A percentile compares a stretch with the other conserved stretches of the same genome.
These are phyloP conservation scores for Sugiyamaella japonica DNA, from an alignment of 1,139 yeast species.

Conservation along the genomic window DNA sequence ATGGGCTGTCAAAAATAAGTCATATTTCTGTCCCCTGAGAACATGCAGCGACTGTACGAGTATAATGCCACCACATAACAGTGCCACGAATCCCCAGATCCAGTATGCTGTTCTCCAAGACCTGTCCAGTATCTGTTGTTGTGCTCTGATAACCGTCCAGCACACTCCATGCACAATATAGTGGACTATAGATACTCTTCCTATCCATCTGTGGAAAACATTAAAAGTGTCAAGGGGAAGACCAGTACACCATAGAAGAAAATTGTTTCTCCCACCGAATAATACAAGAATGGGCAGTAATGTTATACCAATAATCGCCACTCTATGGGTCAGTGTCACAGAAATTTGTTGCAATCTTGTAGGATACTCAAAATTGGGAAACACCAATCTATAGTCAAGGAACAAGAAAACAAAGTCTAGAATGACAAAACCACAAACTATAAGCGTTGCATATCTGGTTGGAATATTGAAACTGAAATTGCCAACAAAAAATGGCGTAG, in stretches of 20 bases:
- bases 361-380: slow-evolving; percentile 42
- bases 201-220: slow-evolving; percentile 65
- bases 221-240: slow-evolving; percentile 64
- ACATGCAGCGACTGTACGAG: slow-evolving; percentile 49
- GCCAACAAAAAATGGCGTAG: slow-evolving; percentile 39
- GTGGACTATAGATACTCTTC: slow-evolving; percentile 54
- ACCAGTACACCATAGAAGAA: slow-evolving; percentile 62
- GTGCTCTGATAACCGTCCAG: slow-evolving; percentile 25
- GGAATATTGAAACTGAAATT: slow-evolving; percentile 49
- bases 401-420: slow-evolving; percentile 45
- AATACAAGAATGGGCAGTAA: slow-evolving; percentile 54
- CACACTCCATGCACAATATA: slow-evolving; percentile 41
- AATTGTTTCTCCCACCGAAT: slow-evolving; percentile 68
- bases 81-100: slow-evolving; percentile 57
- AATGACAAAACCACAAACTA: slow-evolving; percentile 47
- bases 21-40: slow-evolving; percentile 61
- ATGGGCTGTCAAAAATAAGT: slow-evolving; percentile 60
- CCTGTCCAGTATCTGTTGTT: slow-evolving; percentile 13
- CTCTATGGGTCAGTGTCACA: slow-evolving; percentile 59
- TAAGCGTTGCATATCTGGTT: slow-evolving; percentile 56
- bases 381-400: slow-evolving; percentile 45
- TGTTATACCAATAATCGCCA: slow-evolving; percentile 53
- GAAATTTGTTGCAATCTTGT: slow-evolving; percentile 45
- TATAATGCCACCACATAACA: slow-evolving; percentile 45
- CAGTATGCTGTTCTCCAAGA: slow-evolving; percentile 37